Evolutionary conservation across 2,329 filamentous ascomycete species (phyloP).

Genomic region (Trichoderma sp.): DNA sequence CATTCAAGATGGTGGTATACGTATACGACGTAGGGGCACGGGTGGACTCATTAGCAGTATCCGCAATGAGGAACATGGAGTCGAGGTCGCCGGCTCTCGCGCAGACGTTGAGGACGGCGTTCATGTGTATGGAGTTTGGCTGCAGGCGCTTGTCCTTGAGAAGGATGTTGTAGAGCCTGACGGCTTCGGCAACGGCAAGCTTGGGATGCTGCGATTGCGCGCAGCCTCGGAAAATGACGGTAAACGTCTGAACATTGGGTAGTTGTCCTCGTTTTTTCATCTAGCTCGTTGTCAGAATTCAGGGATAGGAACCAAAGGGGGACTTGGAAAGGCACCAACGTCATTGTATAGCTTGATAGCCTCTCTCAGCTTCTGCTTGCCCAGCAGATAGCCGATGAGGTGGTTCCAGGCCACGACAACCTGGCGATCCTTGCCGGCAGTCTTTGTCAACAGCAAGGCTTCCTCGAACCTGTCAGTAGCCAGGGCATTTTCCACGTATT

Average conservation of each 20-base stretch:
- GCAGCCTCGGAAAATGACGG: conserved; percentile 77
- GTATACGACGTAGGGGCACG: conserved; percentile 68
- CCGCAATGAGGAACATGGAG: conserved; percentile 73
- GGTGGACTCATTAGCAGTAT: conserved; percentile 66
- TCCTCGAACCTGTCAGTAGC: conserved; percentile 61
- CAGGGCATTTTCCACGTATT: conserved; percentile 65
- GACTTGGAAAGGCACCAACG: conserved; percentile 42
- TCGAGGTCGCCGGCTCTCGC: conserved; percentile 74
- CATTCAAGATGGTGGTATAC: conserved; percentile 81
- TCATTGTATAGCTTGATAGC: conserved; percentile 90
- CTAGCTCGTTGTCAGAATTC: conserved; percentile 42
- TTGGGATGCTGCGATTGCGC: conserved; percentile 59
- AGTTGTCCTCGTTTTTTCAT: conserved; percentile 92
- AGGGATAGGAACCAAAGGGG: background rate
- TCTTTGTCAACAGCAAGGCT: conserved; percentile 67
- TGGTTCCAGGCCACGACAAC: conserved; percentile 86
- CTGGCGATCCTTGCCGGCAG: conserved; percentile 64
- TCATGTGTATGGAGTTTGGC: conserved; percentile 80
- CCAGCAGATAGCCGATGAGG: conserved; percentile 71
- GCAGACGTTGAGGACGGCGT: conserved; percentile 84
- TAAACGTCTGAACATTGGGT: conserved; percentile 82
- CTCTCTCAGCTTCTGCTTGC: conserved; percentile 57
- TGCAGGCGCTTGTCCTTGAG: conserved; percentile 62
- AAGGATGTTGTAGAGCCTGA: conserved; percentile 78
- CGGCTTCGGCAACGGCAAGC: conserved; percentile 65